phyloP scores from a whole-genome alignment of 306 rosid species.

The Alnus rubra region DNA sequence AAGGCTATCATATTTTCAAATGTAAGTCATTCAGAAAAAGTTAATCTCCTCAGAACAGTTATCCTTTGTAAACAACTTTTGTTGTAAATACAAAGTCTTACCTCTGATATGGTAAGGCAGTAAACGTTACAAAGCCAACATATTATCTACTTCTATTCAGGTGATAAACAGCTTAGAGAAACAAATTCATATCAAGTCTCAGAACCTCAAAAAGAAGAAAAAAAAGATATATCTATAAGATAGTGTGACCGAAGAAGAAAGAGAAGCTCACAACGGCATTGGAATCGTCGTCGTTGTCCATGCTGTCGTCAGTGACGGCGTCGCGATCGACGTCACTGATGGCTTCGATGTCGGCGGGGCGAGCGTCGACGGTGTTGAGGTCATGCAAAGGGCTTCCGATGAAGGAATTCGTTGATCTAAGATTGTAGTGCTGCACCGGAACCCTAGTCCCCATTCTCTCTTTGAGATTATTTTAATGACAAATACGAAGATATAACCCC shows the following conservation, averaged over 20 bases:
- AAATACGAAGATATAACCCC: not conserved
- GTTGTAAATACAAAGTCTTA: no score
- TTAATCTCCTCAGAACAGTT: no score
- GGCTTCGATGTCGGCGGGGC: constrained; percentile 58
- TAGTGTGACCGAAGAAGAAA: not conserved
- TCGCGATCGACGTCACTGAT: constrained; percentile 49
- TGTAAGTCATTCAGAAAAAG: no score
- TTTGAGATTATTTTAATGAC: constrained; percentile 8
- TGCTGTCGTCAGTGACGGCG: constrained; percentile 51
- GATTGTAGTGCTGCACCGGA: constrained; percentile 89
- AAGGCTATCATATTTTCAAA: no score
- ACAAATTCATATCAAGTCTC: not conserved
- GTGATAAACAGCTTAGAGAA: not conserved
- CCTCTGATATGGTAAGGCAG: no score
- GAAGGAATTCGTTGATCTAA: constrained; percentile 76
- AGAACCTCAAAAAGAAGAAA: not conserved
- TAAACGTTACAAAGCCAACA: no score
- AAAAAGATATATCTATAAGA: not conserved
- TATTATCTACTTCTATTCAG: no score
- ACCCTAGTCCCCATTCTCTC: constrained; percentile 70
- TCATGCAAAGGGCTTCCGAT: constrained; percentile 83
- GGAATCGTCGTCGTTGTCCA: constrained; percentile 53
- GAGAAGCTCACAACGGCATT: constrained; percentile 52
- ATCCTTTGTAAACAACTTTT: no score
- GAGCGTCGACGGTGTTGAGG: constrained; percentile 68